phyloP scores from a whole-genome alignment of 192 early-diverging fungal genomes.

The Piromyces sp. region DNA sequence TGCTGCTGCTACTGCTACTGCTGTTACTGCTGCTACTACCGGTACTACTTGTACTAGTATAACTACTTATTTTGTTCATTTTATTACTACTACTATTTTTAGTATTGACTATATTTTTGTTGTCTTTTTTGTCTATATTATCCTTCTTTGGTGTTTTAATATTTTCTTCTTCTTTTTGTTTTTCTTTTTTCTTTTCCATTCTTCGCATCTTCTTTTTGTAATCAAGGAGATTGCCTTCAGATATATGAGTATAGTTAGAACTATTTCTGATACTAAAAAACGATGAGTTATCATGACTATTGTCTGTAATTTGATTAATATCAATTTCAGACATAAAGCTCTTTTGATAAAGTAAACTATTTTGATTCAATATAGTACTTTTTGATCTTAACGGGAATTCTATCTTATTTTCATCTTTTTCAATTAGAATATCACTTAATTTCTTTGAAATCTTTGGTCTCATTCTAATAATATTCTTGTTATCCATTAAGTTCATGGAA shows the following conservation, averaged over 20 bases:
- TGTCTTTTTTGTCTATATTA: no score
- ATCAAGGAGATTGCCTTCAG: not conserved
- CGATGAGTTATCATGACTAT: not conserved
- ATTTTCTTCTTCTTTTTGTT: no score
- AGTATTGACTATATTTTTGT: not conserved
- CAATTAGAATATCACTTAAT: not conserved
- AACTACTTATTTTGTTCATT: no score
- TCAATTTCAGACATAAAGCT: not conserved
- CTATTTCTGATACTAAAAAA: not conserved
- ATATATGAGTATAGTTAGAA: not conserved
- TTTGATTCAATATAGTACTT: not conserved
- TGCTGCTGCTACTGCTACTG: no score
- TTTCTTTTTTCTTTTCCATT: no score
- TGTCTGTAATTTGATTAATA: not conserved
- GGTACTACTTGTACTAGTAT: not conserved
- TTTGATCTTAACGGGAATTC: not conserved
- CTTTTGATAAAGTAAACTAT: not conserved
- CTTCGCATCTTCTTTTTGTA: not conserved
- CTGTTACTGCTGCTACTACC: no score
- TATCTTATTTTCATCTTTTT: not conserved
- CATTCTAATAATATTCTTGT: not conserved
- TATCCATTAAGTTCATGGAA: not conserved
- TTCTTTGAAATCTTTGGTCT: not conserved
- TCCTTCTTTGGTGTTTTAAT: no score
- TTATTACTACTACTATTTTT: not conserved